phyloP scores from a whole-genome alignment of 176 grass and related monocot species.

The Poa pratensis region DNA sequence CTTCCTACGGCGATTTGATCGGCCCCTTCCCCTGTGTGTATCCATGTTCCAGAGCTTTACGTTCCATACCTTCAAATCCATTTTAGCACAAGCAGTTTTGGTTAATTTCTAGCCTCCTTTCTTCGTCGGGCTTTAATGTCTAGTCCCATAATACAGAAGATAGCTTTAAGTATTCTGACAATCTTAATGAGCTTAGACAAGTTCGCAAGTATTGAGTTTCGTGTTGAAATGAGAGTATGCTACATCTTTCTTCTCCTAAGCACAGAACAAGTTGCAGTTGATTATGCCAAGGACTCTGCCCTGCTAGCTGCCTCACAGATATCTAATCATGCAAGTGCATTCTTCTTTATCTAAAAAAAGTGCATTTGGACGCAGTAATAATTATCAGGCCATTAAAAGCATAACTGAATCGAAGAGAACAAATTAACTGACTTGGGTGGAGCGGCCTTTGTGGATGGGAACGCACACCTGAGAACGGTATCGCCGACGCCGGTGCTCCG shows the following conservation, averaged over 20 bases:
- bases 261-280: no score
- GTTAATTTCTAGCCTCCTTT: background rate
- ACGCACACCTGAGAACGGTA: conserved; percentile 59
- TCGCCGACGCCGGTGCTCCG: conserved; percentile 62
- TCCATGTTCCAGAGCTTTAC: conserved; percentile 77
- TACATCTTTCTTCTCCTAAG: no score
- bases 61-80: conserved; percentile 66
- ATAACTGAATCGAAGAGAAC: no score
- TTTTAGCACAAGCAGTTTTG: background rate
- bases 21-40: conserved; percentile 37
- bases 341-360: no score
- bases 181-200: background rate
- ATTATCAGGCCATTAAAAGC: no score
- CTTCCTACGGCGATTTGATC: conserved; percentile 51
- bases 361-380: no score
- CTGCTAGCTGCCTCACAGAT: background rate
- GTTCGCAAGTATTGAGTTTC: background rate
- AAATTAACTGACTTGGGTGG: conserved; percentile 54
- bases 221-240: background rate
- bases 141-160: background rate
- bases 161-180: background rate
- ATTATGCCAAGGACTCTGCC: background rate
- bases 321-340: background rate
- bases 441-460: conserved; percentile 67
- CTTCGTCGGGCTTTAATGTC: background rate